These are phyloP conservation scores for Suillus occidentalis DNA, from an alignment of 768 basidiomycete genomes.

Conservation along the genomic window DNA sequence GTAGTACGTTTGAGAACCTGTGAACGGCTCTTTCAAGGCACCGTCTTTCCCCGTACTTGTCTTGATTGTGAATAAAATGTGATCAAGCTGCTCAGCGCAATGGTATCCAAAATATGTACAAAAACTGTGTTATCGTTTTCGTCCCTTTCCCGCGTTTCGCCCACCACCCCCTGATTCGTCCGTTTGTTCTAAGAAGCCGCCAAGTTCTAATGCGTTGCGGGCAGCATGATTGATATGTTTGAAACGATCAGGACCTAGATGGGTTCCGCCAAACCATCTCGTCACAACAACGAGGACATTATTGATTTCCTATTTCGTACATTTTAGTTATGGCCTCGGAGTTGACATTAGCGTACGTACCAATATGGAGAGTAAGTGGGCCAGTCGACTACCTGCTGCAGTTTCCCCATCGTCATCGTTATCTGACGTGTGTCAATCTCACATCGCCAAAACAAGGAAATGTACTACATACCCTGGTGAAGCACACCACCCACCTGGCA, in stretches of 20 bases:
- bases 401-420: constrained; percentile 96
- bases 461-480: constrained; percentile 61
- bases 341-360: constrained; percentile 39
- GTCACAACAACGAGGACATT: constrained; percentile 91
- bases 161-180: constrained; percentile 28
- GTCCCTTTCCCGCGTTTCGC: constrained; percentile 23
- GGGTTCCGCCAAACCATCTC: constrained; percentile 90
- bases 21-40: not conserved
- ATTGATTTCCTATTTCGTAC: constrained; percentile 60
- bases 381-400: constrained; percentile 86
- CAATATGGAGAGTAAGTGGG: constrained; percentile 87
- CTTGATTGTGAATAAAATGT: not conserved
- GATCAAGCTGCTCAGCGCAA: not conserved
- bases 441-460: not conserved
- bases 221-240: constrained; percentile 97
- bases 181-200: constrained; percentile 73
- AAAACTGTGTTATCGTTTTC: constrained; percentile 24
- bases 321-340: not conserved
- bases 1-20: not conserved
- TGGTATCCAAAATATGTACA: not conserved
- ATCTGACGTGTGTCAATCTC: constrained; percentile 46
- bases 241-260: constrained; percentile 85
- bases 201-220: constrained; percentile 83
- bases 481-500: constrained; percentile 65
- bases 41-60: not conserved